Evolutionary conservation across 1,284 basidiomycete species (phyloP), one percentile per base, ranked within the genome.

Genomic region (Ganoderma resinaceum): DNA sequence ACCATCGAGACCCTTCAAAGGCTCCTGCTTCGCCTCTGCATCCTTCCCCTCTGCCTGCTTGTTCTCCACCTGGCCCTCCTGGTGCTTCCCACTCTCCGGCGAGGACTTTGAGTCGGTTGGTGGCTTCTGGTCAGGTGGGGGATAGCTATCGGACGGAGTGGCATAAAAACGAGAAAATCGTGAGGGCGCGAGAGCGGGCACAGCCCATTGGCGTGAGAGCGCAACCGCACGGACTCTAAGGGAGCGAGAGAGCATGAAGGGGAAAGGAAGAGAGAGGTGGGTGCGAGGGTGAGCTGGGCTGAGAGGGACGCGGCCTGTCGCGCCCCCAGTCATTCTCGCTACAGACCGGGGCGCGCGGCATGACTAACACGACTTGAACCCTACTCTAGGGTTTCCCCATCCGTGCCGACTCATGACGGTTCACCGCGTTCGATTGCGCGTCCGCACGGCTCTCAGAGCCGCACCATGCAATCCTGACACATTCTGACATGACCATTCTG

Each of bases 1-100:
- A 40, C 92, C 92, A 73, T 94, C 91, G 18, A 94, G 84, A 52
- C 83, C 88, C 74, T 87, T 91, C 66, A 83, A 77, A 29, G 83
- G 75, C 35, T 79, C 77, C 66, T 80, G 73, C 70, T 74, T 74
- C 64, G 74, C 70, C 62, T 80, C 78, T 55, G 77, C 75, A 42
- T 79, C 75, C 70, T 84, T 84, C 69, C 81, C 82, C 76, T 86
- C 81, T 66, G 79, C 82, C 68, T 78, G 76, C 67, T 73, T 74
- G 67, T 76, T 72, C 66, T 74, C 75, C 6, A 75, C 67, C 69
- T 73, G 72, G 43, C 74, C 68, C 63, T 74, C 75, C 70, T 74
- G 64, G 20, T 69, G 65, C 62, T 75, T 74, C 65, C 75, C 74
- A 35, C 78, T 72, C 66, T 78, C 76, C 65, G 77, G 74, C 46